These are phyloP conservation scores for Sphaerobolus stellatus DNA, from an alignment of 1,284 basidiomycete genomes.

Conservation along the genomic window DNA sequence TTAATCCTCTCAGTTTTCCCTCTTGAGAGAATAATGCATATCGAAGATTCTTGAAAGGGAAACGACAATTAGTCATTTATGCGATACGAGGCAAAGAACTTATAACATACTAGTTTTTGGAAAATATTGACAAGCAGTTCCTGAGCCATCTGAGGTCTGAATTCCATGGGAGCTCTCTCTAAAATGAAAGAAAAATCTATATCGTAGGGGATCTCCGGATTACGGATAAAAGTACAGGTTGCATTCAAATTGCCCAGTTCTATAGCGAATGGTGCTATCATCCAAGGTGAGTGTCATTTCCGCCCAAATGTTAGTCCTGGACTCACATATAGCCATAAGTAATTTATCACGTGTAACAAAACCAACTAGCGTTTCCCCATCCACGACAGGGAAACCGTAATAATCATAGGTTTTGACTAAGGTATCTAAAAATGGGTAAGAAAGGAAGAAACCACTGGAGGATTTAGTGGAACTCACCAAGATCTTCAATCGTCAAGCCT, in stretches of 20 bases:
- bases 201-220: constrained; percentile 15
- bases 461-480: constrained; percentile 35
- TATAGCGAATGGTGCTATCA: background rate
- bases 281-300: no score
- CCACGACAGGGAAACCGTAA: constrained; percentile 64
- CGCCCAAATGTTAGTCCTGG: no score
- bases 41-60: constrained; percentile 61
- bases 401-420: constrained; percentile 46
- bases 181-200: constrained; percentile 42
- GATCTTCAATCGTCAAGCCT: constrained; percentile 45
- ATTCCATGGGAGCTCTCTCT: constrained; percentile 60
- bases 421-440: constrained; percentile 24
- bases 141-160: constrained; percentile 65
- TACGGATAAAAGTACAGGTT: background rate
- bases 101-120: constrained; percentile 58
- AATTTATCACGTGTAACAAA: constrained; percentile 60
- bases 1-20: constrained; percentile 60
- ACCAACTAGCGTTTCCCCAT: constrained; percentile 52
- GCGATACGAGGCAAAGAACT: constrained; percentile 2
- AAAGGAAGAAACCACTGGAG: background rate
- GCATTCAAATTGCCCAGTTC: background rate
- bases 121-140: constrained; percentile 72
- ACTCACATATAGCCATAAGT: constrained; percentile 48
- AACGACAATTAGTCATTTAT: background rate
- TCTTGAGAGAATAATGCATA: constrained; percentile 64